These are phyloP conservation scores for Stentor roeselii DNA, from an alignment of 73 alveolate species.

Conservation along the genomic window DNA sequence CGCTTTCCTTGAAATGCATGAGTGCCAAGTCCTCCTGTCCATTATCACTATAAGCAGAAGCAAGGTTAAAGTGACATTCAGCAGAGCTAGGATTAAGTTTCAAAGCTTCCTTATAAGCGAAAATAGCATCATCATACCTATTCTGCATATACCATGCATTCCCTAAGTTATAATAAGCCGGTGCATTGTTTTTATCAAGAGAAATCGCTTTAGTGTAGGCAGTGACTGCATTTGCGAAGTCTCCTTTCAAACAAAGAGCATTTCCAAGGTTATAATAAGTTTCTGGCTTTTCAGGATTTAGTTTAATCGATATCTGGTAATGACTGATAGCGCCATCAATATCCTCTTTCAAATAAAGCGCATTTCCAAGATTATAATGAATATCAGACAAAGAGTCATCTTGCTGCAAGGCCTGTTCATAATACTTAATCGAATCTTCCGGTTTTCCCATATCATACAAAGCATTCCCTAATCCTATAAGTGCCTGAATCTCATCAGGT, in stretches of 20 bases:
- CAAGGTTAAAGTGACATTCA: slow-evolving; percentile 81
- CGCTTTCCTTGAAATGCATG: slow-evolving; percentile 70
- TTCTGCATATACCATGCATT: slow-evolving; percentile 71
- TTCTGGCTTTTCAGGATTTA: slow-evolving; percentile 79
- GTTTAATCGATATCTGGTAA: slow-evolving; percentile 68
- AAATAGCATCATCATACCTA: slow-evolving; percentile 67
- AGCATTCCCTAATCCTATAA: slow-evolving; percentile 92
- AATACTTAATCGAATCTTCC: slow-evolving; percentile 70
- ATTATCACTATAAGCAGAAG: slow-evolving; percentile 71
- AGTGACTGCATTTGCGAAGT: slow-evolving; percentile 66
- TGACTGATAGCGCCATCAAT: slow-evolving; percentile 73
- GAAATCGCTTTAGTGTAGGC: slow-evolving; percentile 63
- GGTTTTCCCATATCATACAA: slow-evolving; percentile 76
- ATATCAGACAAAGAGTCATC: slow-evolving; percentile 70
- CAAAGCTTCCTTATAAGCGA: slow-evolving; percentile 61
- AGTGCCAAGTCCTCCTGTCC: slow-evolving; percentile 61
- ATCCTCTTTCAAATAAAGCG: slow-evolving; percentile 73
- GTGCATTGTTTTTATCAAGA: slow-evolving; percentile 72
- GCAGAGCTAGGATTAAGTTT: slow-evolving; percentile 74
- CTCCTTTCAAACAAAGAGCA: slow-evolving; percentile 59
- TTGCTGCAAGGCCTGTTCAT: slow-evolving; percentile 64
- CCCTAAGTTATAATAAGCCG: slow-evolving; percentile 82
- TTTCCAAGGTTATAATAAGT: slow-evolving; percentile 82
- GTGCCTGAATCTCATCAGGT: slow-evolving; percentile 74
- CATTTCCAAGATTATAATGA: slow-evolving; percentile 84